These are phyloP conservation scores for Solanum gracilifrons DNA, from an alignment of 257 asterid species.

Conservation along the genomic window DNA sequence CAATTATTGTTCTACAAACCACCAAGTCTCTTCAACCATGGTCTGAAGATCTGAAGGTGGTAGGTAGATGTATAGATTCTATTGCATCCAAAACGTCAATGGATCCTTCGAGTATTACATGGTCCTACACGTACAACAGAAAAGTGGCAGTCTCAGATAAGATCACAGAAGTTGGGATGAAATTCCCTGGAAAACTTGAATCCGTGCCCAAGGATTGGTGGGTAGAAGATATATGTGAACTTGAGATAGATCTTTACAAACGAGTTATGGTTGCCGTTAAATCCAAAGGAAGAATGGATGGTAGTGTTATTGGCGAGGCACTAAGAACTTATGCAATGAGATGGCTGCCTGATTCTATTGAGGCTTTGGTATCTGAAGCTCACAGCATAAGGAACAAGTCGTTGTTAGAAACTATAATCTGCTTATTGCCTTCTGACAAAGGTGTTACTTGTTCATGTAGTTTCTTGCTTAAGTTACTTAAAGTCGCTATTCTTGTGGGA, in stretches of 20 bases:
- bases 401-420: constrained; percentile 71
- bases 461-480: constrained; percentile 70
- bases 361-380: constrained; percentile 60
- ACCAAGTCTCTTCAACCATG: constrained; percentile 63
- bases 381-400: constrained; percentile 53
- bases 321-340: constrained; percentile 62
- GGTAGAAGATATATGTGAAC: constrained; percentile 80
- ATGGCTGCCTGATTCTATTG: constrained; percentile 83
- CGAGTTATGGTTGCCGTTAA: constrained; percentile 72
- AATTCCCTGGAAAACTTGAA: constrained; percentile 30
- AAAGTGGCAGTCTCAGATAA: constrained; percentile 35
- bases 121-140: constrained; percentile 81
- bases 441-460: constrained; percentile 50
- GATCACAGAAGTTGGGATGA: constrained; percentile 27
- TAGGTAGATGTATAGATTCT: constrained; percentile 72
- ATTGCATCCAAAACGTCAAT: constrained; percentile 78
- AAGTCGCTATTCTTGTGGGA: constrained; percentile 59
- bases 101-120: constrained; percentile 65
- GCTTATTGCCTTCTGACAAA: constrained; percentile 66
- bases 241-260: constrained; percentile 70
- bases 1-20: constrained; percentile 78
- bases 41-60: constrained; percentile 72
- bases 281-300: constrained; percentile 71
- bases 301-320: constrained; percentile 66
- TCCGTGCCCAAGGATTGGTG: constrained; percentile 83